Conservation (phyloP, 805 yeast genomes). For the Zygosaccharomyces lentus region DNA sequence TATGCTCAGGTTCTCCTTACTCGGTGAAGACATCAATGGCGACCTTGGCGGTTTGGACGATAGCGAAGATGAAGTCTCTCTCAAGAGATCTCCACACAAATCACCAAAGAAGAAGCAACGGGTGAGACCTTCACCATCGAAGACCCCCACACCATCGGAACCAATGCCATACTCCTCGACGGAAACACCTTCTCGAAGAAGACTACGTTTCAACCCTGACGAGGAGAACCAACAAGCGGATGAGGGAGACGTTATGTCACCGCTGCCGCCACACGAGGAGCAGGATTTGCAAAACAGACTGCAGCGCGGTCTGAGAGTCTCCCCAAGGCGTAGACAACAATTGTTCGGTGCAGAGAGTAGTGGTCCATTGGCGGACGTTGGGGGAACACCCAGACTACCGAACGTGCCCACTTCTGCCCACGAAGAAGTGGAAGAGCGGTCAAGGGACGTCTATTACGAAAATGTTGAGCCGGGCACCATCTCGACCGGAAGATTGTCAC, state of each 20-base stretch:
- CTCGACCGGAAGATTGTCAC: slow-evolving; percentile 47
- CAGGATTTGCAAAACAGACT: slow-evolving; percentile 30
- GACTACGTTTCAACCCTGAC: slow-evolving; percentile 31
- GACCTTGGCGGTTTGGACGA: slow-evolving; percentile 25
- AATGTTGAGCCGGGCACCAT: slow-evolving; percentile 35
- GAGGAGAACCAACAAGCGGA: slow-evolving; percentile 30
- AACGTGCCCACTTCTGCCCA: slow-evolving; percentile 20
- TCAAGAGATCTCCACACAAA: slow-evolving; percentile 28
- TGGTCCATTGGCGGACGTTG: slow-evolving; percentile 27
- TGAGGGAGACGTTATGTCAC: slow-evolving; percentile 26
- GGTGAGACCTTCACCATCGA: slow-evolving; percentile 20
- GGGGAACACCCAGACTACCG: slow-evolving; percentile 20
- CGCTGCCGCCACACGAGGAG: slow-evolving; percentile 31
- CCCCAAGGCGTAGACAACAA: slow-evolving; percentile 29
- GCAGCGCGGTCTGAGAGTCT: slow-evolving; percentile 28
- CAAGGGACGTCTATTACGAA: slow-evolving; percentile 18
- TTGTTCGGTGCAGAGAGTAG: slow-evolving; percentile 1
- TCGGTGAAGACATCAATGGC: slow-evolving; percentile 39
- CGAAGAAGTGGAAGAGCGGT: slow-evolving; percentile 22
- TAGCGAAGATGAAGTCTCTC: slow-evolving; percentile 17
- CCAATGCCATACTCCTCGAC: slow-evolving; percentile 7
- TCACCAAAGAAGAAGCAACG: slow-evolving; percentile 35
- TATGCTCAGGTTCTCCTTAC: slow-evolving; percentile 76
- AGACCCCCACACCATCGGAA: slow-evolving; percentile 16
- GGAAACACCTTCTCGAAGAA: slow-evolving; percentile 34